Percentiles rank a stretch among this genome's conserved stretches.
These are phyloP conservation scores for Penicillium nordicum DNA, from an alignment of 2,329 filamentous ascomycete genomes.

Conservation along the genomic window DNA sequence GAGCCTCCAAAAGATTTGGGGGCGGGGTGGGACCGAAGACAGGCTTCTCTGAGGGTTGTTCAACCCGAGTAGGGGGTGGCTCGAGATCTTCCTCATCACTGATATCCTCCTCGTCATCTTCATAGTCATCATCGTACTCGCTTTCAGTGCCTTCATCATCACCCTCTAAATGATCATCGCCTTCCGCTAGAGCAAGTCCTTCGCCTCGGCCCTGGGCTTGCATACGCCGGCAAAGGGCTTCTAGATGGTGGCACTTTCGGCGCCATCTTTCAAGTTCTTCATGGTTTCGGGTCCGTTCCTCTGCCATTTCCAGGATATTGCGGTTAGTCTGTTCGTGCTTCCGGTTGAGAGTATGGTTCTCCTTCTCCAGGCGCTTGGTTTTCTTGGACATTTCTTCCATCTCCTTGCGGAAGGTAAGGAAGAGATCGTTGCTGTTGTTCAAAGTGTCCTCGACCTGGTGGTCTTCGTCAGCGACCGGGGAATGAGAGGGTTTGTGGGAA, in stretches of 20 bases:
- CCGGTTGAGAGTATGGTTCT: constrained; percentile 84
- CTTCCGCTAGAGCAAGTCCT: constrained; percentile 59
- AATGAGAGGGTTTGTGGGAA: constrained; percentile 10
- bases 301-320: constrained; percentile 96
- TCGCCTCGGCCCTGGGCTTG: constrained; percentile 86
- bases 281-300: constrained; percentile 76
- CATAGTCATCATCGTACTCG: constrained; percentile 58
- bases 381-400: constrained; percentile 99
- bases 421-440: constrained; percentile 97
- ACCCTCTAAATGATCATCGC: constrained; percentile 48
- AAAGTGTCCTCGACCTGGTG: constrained; percentile 93
- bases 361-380: constrained; percentile 93
- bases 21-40: constrained; percentile 51
- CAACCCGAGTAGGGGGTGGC: constrained; percentile 27
- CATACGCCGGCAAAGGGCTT: constrained; percentile 93
- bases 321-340: constrained; percentile 92
- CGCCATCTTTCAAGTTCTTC: constrained; percentile 74
- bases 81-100: constrained; percentile 54
- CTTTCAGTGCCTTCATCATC: constrained; percentile 41
- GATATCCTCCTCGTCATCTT: constrained; percentile 60
- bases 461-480: constrained; percentile 45
- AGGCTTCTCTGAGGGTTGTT: constrained; percentile 39
- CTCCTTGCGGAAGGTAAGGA: constrained; percentile 94
- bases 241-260: constrained; percentile 85
- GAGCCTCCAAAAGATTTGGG: constrained; percentile 47